These are phyloP conservation scores for Cystobasidium sp. DNA, from an alignment of 1,284 basidiomycete species.

Conservation along the genomic window DNA sequence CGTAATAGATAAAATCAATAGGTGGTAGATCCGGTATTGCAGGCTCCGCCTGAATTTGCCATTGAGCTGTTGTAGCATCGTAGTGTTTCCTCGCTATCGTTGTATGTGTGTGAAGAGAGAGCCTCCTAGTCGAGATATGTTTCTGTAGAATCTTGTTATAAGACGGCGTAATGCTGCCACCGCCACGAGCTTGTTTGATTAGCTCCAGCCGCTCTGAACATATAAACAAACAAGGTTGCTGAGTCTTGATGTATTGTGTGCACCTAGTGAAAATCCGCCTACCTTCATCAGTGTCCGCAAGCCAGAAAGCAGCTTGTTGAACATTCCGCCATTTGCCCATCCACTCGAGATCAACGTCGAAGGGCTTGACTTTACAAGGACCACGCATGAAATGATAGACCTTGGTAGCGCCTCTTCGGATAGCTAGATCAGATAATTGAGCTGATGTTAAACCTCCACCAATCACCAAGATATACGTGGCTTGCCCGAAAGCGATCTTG, in stretches of 20 bases:
- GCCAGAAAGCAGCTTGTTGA: conserved; percentile 47
- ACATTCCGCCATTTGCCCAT: conserved; percentile 54
- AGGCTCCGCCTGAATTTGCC: conserved; percentile 45
- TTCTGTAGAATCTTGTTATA: conserved; percentile 52
- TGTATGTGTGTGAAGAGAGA: conserved; percentile 49
- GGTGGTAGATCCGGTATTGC: conserved; percentile 12
- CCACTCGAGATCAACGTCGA: conserved; percentile 55
- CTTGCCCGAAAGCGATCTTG: conserved; percentile 14
- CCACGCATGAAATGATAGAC: conserved; percentile 55
- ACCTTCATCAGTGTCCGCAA: conserved; percentile 46
- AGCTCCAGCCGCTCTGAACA: conserved; percentile 48
- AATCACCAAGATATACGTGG: conserved; percentile 53
- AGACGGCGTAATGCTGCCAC: conserved; percentile 55
- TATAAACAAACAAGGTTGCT: conserved; percentile 49
- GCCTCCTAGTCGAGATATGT: conserved; percentile 48
- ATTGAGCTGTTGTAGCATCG: conserved; percentile 33
- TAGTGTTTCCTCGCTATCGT: conserved; percentile 45
- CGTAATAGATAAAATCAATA: conserved; percentile 52
- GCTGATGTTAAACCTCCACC: conserved; percentile 58
- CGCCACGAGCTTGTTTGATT: conserved; percentile 51
- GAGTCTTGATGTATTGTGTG: neutral
- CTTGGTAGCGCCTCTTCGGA: conserved; percentile 52
- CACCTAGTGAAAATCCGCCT: neutral
- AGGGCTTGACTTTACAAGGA: conserved; percentile 55
- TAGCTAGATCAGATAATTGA: conserved; percentile 55